A percentile compares a stretch with the other conserved stretches of the same genome.
Evolutionary conservation across 192 early-diverging fungal genomes (phyloP).

Genomic region (Gonapodya prolifera): DNA sequence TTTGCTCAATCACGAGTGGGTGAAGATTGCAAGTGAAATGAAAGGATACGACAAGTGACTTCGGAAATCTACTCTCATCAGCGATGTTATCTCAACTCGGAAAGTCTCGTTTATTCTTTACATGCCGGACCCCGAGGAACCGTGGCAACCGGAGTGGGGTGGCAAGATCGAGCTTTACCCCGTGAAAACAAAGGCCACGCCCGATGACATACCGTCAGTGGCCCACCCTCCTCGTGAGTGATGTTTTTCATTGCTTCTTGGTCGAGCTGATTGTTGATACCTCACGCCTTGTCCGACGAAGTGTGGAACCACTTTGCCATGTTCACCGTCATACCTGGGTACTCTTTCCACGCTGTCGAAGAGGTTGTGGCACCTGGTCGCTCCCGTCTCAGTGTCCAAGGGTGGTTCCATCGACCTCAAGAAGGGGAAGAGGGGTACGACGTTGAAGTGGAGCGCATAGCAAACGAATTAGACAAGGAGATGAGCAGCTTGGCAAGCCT

Average conservation of each 20-base stretch:
- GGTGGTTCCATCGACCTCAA: conserved; percentile 62
- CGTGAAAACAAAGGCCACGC: conserved; percentile 38
- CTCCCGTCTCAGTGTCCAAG: conserved; percentile 48
- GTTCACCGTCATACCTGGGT: conserved; percentile 66
- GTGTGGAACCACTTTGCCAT: conserved; percentile 67
- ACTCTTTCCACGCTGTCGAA: conserved; percentile 68
- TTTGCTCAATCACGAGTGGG: conserved; percentile 64
- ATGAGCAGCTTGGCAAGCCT: no score
- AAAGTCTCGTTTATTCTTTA: conserved; percentile 68
- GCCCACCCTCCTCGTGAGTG: no score
- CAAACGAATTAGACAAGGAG: no score
- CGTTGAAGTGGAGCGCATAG: no score
- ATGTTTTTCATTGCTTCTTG: no score
- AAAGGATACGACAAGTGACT: no score
- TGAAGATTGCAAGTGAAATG: no score
- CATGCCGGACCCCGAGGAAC: conserved; percentile 45
- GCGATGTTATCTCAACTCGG: conserved; percentile 67
- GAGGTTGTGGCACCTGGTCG: conserved; percentile 46
- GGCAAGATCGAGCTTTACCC: conserved; percentile 70
- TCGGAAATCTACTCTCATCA: no score
- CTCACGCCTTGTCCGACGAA: no score
- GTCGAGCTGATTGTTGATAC: no score
- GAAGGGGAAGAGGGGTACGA: no score
- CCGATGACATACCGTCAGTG: no score
- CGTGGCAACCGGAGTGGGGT: conserved; percentile 47